Conservation (phyloP, 306 rosid species). For the Prunus fruticosa region DNA sequence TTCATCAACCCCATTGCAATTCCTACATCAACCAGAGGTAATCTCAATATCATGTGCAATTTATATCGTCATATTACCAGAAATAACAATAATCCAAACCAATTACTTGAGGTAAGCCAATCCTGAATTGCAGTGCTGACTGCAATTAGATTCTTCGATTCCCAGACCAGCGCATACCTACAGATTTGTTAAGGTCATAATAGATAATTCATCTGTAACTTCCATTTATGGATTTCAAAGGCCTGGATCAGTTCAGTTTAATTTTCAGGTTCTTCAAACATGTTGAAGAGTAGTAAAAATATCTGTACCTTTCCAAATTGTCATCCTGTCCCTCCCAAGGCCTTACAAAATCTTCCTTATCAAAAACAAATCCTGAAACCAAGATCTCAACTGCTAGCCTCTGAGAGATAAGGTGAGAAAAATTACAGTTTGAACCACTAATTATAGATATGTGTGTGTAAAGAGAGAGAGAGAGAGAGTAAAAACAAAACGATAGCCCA, state of each 20-base stretch:
- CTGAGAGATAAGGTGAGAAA: constrained; percentile 36
- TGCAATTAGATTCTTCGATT: constrained; percentile 50
- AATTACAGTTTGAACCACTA: not conserved
- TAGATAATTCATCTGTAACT: constrained; percentile 20
- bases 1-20: constrained; percentile 49
- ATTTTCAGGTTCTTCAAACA: constrained; percentile 5
- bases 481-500: not conserved
- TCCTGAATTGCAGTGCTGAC: constrained; percentile 60
- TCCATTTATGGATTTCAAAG: constrained; percentile 21
- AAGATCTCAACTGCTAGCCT: constrained; percentile 76
- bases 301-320: constrained; percentile 68
- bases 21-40: constrained; percentile 22
- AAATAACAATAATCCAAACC: constrained; percentile 7
- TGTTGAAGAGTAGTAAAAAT: constrained; percentile 14
- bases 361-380: constrained; percentile 79
- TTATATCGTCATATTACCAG: constrained; percentile 5
- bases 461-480: not conserved
- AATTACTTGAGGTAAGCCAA: constrained; percentile 57
- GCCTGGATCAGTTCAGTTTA: constrained; percentile 15
- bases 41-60: constrained; percentile 8
- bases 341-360: constrained; percentile 66
- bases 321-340: constrained; percentile 75
- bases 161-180: constrained; percentile 56
- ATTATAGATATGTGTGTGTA: not conserved
- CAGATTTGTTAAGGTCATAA: constrained; percentile 28